phyloP scores from a whole-genome alignment of 768 basidiomycete species.

The Floccularia luteovirens region DNA sequence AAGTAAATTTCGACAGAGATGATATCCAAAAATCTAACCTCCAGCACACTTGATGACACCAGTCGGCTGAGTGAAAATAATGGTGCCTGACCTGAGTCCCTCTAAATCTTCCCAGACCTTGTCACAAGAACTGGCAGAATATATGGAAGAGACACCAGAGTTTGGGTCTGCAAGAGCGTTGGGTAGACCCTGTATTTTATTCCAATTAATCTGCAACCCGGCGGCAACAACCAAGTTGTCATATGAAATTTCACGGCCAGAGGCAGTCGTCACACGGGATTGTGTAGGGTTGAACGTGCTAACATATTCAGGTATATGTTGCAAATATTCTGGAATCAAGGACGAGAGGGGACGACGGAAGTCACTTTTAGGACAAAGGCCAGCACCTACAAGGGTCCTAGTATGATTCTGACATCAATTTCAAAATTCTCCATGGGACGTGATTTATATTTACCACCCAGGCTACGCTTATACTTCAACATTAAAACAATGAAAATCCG shows the following conservation, averaged over 20 bases:
- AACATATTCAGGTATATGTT: slow-evolving; percentile 65
- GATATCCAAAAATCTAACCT: slow-evolving; percentile 31
- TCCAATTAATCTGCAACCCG: slow-evolving; percentile 84
- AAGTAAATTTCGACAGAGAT: slow-evolving; percentile 2
- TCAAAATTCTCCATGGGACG: not conserved
- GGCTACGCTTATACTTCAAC: slow-evolving; percentile 40
- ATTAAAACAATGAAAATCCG: not conserved
- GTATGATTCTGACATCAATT: not conserved
- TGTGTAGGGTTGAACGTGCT: slow-evolving; percentile 66
- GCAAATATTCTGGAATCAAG: slow-evolving; percentile 70
- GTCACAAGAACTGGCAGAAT: slow-evolving; percentile 85
- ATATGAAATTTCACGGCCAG: slow-evolving; percentile 68
- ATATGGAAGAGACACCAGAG: slow-evolving; percentile 87
- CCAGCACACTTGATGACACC: slow-evolving; percentile 93
- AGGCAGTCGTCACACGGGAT: slow-evolving; percentile 66
- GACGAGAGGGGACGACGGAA: slow-evolving; percentile 59
- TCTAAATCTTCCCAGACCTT: slow-evolving; percentile 84
- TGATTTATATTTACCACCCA: slow-evolving; percentile 85
- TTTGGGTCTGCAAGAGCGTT: slow-evolving; percentile 69
- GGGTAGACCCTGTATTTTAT: slow-evolving; percentile 62
- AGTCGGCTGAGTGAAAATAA: slow-evolving; percentile 92
- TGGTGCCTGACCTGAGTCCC: slow-evolving; percentile 65
- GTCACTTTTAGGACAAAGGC: slow-evolving; percentile 62
- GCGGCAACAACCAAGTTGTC: slow-evolving; percentile 85
- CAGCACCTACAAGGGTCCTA: slow-evolving; percentile 92